phyloP scores from a whole-genome alignment of 768 basidiomycete species.

The Pholiota microspora region DNA sequence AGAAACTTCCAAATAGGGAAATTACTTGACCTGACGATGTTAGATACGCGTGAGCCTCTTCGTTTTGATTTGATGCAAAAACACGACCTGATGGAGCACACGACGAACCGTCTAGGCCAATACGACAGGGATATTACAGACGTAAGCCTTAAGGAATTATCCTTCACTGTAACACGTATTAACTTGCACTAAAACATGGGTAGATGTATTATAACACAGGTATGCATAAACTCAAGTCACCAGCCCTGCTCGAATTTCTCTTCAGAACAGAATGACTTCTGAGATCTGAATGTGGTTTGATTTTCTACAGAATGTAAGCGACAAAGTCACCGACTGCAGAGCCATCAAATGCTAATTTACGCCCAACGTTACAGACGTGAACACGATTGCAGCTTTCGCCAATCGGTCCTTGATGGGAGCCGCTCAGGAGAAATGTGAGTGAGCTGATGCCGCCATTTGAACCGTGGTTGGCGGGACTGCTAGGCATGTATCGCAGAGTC shows the following conservation, averaged over 20 bases:
- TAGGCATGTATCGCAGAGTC: background rate
- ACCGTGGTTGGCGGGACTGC: background rate
- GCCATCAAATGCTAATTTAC: background rate
- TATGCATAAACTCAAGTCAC: too few relatives aligned
- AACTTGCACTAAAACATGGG: background rate
- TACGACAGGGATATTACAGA: conserved; percentile 61
- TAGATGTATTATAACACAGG: conserved; percentile 53
- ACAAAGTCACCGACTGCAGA: background rate
- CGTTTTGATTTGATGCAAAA: background rate
- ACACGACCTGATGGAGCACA: background rate
- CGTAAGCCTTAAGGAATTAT: conserved; percentile 23
- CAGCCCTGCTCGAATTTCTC: too few relatives aligned
- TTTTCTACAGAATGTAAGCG: conserved; percentile 14
- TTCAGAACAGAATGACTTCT: too few relatives aligned
- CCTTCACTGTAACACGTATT: background rate
- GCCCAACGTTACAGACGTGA: conserved; percentile 35
- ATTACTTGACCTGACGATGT: conserved; percentile 59
- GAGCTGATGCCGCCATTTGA: background rate
- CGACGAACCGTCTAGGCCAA: conserved; percentile 30
- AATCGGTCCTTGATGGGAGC: conserved; percentile 55
- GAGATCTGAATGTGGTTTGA: background rate
- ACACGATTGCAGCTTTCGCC: conserved; percentile 36
- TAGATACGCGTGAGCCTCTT: conserved; percentile 49
- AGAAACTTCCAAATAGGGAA: conserved; percentile 64
- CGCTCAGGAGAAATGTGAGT: conserved; percentile 50